Evolutionary conservation across 164 flowering plant genomes (phyloP).

Genomic region (Annona cherimola): DNA sequence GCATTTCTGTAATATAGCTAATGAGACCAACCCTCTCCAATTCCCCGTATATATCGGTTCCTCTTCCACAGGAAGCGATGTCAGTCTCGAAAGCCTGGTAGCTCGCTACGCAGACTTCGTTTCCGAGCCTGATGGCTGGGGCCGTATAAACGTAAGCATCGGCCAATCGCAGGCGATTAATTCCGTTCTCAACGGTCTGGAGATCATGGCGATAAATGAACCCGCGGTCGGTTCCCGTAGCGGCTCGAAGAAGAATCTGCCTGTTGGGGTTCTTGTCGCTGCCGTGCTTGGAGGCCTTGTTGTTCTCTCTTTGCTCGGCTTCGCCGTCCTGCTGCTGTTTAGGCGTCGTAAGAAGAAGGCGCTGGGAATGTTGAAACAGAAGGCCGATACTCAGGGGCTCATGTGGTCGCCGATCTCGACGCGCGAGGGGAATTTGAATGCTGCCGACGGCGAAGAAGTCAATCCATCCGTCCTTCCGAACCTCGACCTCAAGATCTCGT

Average conservation of each 20-base stretch:
- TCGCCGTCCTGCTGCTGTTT: constrained; percentile 3
- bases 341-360: too few relatives aligned
- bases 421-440: constrained; percentile 14
- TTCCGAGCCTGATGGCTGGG: too few relatives aligned
- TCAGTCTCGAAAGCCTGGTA: too few relatives aligned
- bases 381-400: constrained; percentile 19
- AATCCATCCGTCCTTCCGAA: constrained; percentile 26
- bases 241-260: constrained; percentile 8
- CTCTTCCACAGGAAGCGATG: too few relatives aligned
- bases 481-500: too few relatives aligned
- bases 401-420: neutral
- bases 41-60: too few relatives aligned
- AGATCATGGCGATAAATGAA: constrained; percentile 64
- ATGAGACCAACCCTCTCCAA: too few relatives aligned
- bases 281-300: neutral
- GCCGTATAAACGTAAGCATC: too few relatives aligned
- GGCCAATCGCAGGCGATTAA: constrained; percentile 37
- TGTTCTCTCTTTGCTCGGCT: neutral
- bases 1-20: neutral
- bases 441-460: constrained; percentile 10
- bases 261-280: neutral
- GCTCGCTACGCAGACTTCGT: too few relatives aligned
- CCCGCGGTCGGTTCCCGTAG: constrained; percentile 35
- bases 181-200: too few relatives aligned
- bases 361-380: neutral